phyloP scores from a whole-genome alignment of 2,329 filamentous ascomycete genomes.

The Calonectria hawksworthii region DNA sequence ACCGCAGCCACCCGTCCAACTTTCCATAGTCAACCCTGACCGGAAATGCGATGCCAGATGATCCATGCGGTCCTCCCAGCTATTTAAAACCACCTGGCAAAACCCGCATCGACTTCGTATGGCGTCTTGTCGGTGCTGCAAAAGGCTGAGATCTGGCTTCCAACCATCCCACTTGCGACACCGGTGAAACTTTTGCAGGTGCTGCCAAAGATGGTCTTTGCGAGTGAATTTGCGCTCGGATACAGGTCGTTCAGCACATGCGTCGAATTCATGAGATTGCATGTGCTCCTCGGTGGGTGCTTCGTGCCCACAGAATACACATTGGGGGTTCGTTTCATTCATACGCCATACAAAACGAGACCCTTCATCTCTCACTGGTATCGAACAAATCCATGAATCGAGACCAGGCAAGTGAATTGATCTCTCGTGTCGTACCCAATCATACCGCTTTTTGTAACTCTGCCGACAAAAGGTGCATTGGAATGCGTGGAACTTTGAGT shows the following conservation, averaged over 20 bases:
- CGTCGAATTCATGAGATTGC: conserved; percentile 57
- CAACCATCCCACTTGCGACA: conserved; percentile 64
- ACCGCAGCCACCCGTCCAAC: conserved; percentile 41
- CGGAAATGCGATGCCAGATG: conserved; percentile 49
- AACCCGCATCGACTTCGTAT: conserved; percentile 49
- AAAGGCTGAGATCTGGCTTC: conserved; percentile 56
- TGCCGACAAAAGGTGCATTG: conserved; percentile 56
- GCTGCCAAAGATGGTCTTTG: conserved; percentile 59
- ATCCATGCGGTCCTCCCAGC: conserved; percentile 47
- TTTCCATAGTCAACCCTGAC: conserved; percentile 47
- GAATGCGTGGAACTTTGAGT: conserved; percentile 45
- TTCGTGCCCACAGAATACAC: conserved; percentile 55
- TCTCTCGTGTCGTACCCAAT: conserved; percentile 63
- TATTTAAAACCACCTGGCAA: conserved; percentile 42
- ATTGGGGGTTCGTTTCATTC: conserved; percentile 57
- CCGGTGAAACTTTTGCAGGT: conserved; percentile 58
- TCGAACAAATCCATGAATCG: conserved; percentile 65
- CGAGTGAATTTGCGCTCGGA: conserved; percentile 59
- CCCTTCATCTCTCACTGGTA: conserved; percentile 49
- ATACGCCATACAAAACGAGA: conserved; percentile 64
- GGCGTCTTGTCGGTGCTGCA: conserved; percentile 48
- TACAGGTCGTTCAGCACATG: conserved; percentile 63
- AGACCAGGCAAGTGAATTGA: conserved; percentile 61
- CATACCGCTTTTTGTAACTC: conserved; percentile 56
- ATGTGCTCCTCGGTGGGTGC: conserved; percentile 54